phyloP scores from a whole-genome alignment of 2,329 filamentous ascomycete species.

The Cercospora sojina region DNA sequence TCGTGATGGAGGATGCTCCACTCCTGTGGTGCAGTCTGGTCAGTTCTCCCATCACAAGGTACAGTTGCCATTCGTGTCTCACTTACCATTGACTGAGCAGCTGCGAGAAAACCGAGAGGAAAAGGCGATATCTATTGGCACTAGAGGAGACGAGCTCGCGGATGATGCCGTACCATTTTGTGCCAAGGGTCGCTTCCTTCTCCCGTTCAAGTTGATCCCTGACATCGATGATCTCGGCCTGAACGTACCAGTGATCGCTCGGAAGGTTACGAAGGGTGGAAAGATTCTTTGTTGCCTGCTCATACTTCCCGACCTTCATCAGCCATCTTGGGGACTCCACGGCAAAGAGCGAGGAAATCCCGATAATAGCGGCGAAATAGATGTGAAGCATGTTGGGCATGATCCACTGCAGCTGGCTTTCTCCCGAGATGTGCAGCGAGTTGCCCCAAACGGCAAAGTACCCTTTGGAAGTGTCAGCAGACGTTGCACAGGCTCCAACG shows the following conservation, averaged over 20 bases:
- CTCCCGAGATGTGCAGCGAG: conserved; percentile 52
- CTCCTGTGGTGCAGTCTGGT: conserved; percentile 40
- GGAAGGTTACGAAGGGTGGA: conserved; percentile 34
- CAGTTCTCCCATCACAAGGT: background rate
- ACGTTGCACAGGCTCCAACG: background rate
- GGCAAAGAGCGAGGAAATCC: conserved; percentile 58
- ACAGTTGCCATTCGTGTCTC: background rate
- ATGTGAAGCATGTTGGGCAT: conserved; percentile 74
- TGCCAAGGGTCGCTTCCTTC: conserved; percentile 66
- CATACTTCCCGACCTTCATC: conserved; percentile 36
- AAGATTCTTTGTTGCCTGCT: conserved; percentile 34
- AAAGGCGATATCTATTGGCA: conserved; percentile 71
- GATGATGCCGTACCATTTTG: conserved; percentile 63
- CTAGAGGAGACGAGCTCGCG: conserved; percentile 67
- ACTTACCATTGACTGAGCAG: conserved; percentile 67
- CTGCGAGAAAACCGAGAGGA: conserved; percentile 67
- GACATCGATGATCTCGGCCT: conserved; percentile 61
- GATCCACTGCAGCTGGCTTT: conserved; percentile 50
- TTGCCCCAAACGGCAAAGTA: conserved; percentile 67
- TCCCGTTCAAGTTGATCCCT: conserved; percentile 66
- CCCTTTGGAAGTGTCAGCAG: conserved; percentile 41
- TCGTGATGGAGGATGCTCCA: conserved; percentile 67
- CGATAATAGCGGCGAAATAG: conserved; percentile 73
- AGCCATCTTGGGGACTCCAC: conserved; percentile 39
- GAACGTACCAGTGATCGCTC: conserved; percentile 36